Percentiles rank a stretch among this genome's conserved stretches.
These are phyloP conservation scores for Cordyceps sp. DNA, from an alignment of 2,329 filamentous ascomycete genomes.

Conservation along the genomic window DNA sequence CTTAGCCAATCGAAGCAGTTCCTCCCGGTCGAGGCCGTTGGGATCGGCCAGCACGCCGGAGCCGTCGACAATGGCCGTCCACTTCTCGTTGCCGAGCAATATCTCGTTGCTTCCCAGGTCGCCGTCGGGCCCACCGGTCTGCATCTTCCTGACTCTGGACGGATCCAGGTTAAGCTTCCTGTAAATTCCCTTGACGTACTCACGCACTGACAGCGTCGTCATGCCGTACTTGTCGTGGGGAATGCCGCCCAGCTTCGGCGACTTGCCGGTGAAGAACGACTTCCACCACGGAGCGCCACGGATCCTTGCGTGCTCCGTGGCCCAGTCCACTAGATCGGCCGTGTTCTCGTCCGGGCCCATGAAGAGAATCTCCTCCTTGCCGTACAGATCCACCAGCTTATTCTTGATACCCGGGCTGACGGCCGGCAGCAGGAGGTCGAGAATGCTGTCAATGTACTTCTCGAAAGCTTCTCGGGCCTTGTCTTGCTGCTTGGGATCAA, in stretches of 20 bases:
- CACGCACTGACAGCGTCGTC: slow-evolving; percentile 91
- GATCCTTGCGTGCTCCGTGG: slow-evolving; percentile 79
- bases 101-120: slow-evolving; percentile 98
- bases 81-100: slow-evolving; percentile 86
- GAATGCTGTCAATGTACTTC: slow-evolving; percentile 98
- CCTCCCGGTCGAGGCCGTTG: slow-evolving; percentile 68
- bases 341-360: slow-evolving; percentile 99
- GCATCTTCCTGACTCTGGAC: slow-evolving; percentile 74
- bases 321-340: slow-evolving; percentile 92
- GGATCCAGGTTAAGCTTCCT: slow-evolving; percentile 87
- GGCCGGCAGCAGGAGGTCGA: slow-evolving; percentile 82
- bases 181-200: slow-evolving; percentile 94
- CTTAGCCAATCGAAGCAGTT: slow-evolving; percentile 73
- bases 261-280: slow-evolving; percentile 99
- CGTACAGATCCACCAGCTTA: slow-evolving; percentile 87
- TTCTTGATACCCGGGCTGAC: slow-evolving; percentile 96
- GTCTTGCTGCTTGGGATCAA: slow-evolving; percentile 88
- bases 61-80: slow-evolving; percentile 89
- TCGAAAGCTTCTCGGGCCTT: slow-evolving; percentile 86
- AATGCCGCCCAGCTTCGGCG: slow-evolving; percentile 86
- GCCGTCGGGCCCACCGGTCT: slow-evolving; percentile 92
- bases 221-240: slow-evolving; percentile 94
- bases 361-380: slow-evolving; percentile 93
- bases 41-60: slow-evolving; percentile 90
- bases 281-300: slow-evolving; percentile 98